Conservation (phyloP, 2,329 filamentous ascomycete species). For the Rhytidhysteron rufulum region DNA sequence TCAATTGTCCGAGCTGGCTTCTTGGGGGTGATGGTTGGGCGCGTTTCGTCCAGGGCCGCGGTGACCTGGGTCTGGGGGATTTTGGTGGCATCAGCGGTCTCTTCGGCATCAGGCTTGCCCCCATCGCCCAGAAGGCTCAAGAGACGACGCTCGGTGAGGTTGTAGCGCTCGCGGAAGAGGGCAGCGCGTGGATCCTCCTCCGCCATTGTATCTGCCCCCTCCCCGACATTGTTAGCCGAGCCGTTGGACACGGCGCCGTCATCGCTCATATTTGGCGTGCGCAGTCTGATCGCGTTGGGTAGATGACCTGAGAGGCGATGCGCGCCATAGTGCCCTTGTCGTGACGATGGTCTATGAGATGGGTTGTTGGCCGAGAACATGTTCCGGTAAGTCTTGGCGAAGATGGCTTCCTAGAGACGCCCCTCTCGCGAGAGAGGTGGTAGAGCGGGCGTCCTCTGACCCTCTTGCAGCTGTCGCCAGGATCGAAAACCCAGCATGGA, state of each 20-base stretch:
- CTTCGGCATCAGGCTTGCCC: conserved; percentile 17
- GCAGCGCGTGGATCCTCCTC: conserved; percentile 46
- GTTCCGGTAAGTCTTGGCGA: conserved; percentile 22
- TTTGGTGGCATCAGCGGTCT: conserved; percentile 21
- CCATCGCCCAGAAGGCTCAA: conserved; percentile 64
- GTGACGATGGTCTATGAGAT: conserved; percentile 38
- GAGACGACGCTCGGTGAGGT: conserved; percentile 72
- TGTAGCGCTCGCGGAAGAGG: conserved; percentile 74
- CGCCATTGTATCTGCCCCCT: conserved; percentile 37
- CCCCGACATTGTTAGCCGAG: conserved; percentile 33
- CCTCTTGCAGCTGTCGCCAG: conserved; percentile 39
- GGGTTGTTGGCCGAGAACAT: conserved; percentile 11
- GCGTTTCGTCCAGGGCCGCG: conserved; percentile 41
- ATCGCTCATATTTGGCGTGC: conserved; percentile 44
- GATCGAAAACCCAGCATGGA: conserved; percentile 36
- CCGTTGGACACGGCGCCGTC: conserved; percentile 38
- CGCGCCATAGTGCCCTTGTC: conserved; percentile 38
- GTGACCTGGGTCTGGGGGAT: conserved; percentile 22
- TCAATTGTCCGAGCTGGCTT: conserved; percentile 74
- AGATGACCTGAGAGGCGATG: conserved; percentile 29
- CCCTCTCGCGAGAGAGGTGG: conserved; percentile 28
- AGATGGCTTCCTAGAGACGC: no score
- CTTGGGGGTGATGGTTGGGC: conserved; percentile 57
- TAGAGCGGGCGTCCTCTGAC: conserved; percentile 33
- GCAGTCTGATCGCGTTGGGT: conserved; percentile 35